A percentile compares a stretch with the other conserved stretches of the same genome.
phyloP scores from a whole-genome alignment of 2,329 filamentous ascomycete species.

The Stachybotrys elegans region DNA sequence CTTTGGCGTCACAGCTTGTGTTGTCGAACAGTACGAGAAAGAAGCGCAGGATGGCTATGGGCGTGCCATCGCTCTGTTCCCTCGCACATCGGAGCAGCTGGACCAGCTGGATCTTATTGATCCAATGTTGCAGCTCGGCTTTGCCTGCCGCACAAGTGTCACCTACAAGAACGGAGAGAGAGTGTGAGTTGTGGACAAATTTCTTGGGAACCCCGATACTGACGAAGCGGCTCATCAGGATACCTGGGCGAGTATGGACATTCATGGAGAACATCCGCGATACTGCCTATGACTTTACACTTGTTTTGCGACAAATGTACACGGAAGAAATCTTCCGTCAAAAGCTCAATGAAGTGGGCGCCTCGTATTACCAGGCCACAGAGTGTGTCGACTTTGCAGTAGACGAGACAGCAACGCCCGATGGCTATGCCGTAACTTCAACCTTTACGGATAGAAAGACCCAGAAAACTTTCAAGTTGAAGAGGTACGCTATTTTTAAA shows the following conservation, averaged over 20 bases:
- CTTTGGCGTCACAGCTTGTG: background rate
- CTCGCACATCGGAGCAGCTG: slow-evolving; percentile 45
- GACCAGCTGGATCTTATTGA: slow-evolving; percentile 46
- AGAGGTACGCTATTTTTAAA: background rate
- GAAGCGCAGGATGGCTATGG: slow-evolving; percentile 46
- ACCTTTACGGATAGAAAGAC: slow-evolving; percentile 8
- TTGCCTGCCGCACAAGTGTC: slow-evolving; percentile 44
- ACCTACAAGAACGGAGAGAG: slow-evolving; percentile 44
- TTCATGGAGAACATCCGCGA: slow-evolving; percentile 46
- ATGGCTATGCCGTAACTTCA: slow-evolving; percentile 3
- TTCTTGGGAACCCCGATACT: slow-evolving; percentile 24
- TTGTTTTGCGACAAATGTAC: slow-evolving; percentile 52
- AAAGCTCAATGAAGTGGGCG: slow-evolving; percentile 29
- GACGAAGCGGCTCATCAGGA: background rate
- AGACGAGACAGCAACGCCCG: background rate
- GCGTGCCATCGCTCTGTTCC: slow-evolving; percentile 48
- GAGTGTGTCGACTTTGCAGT: background rate
- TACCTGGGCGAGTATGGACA: slow-evolving; percentile 1
- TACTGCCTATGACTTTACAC: slow-evolving; percentile 39
- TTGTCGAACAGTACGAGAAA: slow-evolving; percentile 27
- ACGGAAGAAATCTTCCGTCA: slow-evolving; percentile 47
- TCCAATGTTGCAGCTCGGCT: slow-evolving; percentile 44
- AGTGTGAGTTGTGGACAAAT: slow-evolving; percentile 20
- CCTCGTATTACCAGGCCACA: slow-evolving; percentile 18
- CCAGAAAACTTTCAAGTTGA: background rate